Conservation (phyloP, 2,329 filamentous ascomycete genomes). For the Colletotrichum incanum region DNA sequence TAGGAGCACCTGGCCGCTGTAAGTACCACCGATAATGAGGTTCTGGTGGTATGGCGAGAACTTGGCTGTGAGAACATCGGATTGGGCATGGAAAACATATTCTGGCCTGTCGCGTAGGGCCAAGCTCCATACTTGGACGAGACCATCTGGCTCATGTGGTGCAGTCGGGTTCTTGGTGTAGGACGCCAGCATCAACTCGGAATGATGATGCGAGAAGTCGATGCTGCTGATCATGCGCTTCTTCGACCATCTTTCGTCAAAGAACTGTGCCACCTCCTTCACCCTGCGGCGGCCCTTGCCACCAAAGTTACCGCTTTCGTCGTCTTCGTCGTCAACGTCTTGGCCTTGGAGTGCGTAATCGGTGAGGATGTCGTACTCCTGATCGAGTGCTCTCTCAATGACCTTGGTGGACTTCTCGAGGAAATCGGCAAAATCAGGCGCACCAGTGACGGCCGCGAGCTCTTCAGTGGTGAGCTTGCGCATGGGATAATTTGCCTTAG, state of each 20-base stretch:
- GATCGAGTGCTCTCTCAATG: slow-evolving; percentile 93
- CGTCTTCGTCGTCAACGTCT: slow-evolving; percentile 85
- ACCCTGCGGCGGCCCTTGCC: slow-evolving; percentile 82
- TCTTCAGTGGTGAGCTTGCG: slow-evolving; percentile 88
- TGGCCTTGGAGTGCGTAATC: slow-evolving; percentile 91
- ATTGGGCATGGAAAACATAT: slow-evolving; percentile 96
- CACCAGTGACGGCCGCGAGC: slow-evolving; percentile 89
- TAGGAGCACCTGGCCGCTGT: slow-evolving; percentile 94
- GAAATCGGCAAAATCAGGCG: slow-evolving; percentile 94
- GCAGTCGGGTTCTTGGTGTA: slow-evolving; percentile 98
- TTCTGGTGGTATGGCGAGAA: slow-evolving; percentile 99
- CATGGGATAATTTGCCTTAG: slow-evolving; percentile 78
- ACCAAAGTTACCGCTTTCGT: slow-evolving; percentile 78
- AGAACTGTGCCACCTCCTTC: slow-evolving; percentile 93
- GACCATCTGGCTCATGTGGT: slow-evolving; percentile 91
- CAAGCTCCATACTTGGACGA: slow-evolving; percentile 97
- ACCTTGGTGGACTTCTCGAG: slow-evolving; percentile 97
- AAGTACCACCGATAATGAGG: slow-evolving; percentile 94
- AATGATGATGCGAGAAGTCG: slow-evolving; percentile 96
- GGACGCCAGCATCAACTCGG: slow-evolving; percentile 91
- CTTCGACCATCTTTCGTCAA: slow-evolving; percentile 95
- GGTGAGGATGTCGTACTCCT: slow-evolving; percentile 95
- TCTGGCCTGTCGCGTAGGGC: slow-evolving; percentile 95
- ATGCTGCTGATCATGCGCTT: slow-evolving; percentile 97
- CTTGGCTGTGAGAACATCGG: slow-evolving; percentile 93